Evolutionary conservation across 139 green algal species (phyloP).

Genomic region (Tetraselmis striata): DNA sequence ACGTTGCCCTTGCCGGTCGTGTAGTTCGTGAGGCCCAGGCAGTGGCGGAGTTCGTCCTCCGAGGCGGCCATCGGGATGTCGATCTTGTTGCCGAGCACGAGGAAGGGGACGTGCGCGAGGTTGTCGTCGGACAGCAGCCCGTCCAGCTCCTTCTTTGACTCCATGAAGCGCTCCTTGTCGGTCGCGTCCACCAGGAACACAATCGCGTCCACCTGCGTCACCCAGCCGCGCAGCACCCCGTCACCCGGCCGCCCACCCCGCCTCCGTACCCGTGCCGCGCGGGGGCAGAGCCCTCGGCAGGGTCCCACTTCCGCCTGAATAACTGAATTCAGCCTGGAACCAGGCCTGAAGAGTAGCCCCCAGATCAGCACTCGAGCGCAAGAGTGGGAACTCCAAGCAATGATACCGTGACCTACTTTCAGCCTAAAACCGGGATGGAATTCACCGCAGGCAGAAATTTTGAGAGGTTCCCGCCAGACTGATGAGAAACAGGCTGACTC

Average conservation of each 20-base stretch:
- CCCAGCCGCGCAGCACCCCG: not conserved
- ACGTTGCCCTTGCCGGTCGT: conserved; percentile 98
- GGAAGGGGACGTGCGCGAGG: conserved; percentile 85
- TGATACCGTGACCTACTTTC: too few species aligned
- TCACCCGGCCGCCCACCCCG: too few species aligned
- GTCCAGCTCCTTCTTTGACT: conserved; percentile 90
- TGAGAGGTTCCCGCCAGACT: not conserved
- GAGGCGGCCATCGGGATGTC: conserved; percentile 78
- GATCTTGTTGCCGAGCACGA: conserved; percentile 99
- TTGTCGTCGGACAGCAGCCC: conserved; percentile 88
- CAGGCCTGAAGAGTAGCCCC: too few species aligned
- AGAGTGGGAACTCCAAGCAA: too few species aligned
- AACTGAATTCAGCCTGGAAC: too few species aligned
- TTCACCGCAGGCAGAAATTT: not conserved
- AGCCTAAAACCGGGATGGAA: not conserved
- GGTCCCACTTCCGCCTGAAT: too few species aligned
- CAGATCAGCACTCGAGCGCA: too few species aligned
- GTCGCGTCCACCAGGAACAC: conserved; percentile 96
- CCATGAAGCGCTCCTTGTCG: conserved; percentile 91
- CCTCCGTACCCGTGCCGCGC: too few species aligned
- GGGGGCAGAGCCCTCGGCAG: too few species aligned
- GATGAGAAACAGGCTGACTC: not conserved
- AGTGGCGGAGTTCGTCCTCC: conserved; percentile 88
- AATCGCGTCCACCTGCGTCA: conserved; percentile 86
- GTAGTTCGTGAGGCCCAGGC: conserved; percentile 83